phyloP scores from a whole-genome alignment of 2,329 filamentous ascomycete genomes.

The Scedosporium apiospermum region DNA sequence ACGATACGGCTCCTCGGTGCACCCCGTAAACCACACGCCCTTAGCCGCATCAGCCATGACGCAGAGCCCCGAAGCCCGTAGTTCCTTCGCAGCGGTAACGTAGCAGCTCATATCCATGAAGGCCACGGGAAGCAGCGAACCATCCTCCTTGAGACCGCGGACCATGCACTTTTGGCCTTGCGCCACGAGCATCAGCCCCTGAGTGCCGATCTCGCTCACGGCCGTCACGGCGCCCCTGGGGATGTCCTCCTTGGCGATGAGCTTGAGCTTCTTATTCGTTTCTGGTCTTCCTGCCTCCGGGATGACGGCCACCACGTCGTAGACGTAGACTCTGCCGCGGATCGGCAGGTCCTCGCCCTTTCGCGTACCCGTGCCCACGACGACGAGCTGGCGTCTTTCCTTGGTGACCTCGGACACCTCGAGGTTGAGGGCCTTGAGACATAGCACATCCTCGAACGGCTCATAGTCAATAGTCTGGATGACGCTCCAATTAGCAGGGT shows the following conservation, averaged over 20 bases:
- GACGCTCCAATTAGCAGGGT: slow-evolving; percentile 64
- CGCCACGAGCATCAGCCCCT: slow-evolving; percentile 79
- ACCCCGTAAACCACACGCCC: slow-evolving; percentile 92
- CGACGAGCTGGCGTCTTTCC: slow-evolving; percentile 71
- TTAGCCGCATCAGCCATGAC: slow-evolving; percentile 86
- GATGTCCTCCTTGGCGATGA: slow-evolving; percentile 82
- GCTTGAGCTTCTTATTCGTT: slow-evolving; percentile 75
- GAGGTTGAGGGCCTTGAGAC: slow-evolving; percentile 72
- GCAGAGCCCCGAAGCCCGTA: slow-evolving; percentile 75
- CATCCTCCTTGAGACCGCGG: slow-evolving; percentile 88
- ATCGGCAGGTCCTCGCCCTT: slow-evolving; percentile 86
- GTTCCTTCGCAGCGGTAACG: slow-evolving; percentile 73
- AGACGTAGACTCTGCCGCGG: slow-evolving; percentile 78
- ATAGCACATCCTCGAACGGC: slow-evolving; percentile 66
- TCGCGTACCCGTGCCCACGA: slow-evolving; percentile 76
- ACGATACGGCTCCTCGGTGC: slow-evolving; percentile 92
- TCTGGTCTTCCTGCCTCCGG: slow-evolving; percentile 79
- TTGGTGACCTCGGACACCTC: slow-evolving; percentile 89
- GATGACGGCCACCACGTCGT: slow-evolving; percentile 85
- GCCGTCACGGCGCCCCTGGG: slow-evolving; percentile 85
- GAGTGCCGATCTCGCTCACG: slow-evolving; percentile 72
- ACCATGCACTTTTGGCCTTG: slow-evolving; percentile 98
- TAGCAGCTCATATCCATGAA: slow-evolving; percentile 98
- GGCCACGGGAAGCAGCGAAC: slow-evolving; percentile 81
- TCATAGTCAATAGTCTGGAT: slow-evolving; percentile 71